phyloP scores from a whole-genome alignment of 2,329 filamentous ascomycete species.

The Aureobasidium sp. region DNA sequence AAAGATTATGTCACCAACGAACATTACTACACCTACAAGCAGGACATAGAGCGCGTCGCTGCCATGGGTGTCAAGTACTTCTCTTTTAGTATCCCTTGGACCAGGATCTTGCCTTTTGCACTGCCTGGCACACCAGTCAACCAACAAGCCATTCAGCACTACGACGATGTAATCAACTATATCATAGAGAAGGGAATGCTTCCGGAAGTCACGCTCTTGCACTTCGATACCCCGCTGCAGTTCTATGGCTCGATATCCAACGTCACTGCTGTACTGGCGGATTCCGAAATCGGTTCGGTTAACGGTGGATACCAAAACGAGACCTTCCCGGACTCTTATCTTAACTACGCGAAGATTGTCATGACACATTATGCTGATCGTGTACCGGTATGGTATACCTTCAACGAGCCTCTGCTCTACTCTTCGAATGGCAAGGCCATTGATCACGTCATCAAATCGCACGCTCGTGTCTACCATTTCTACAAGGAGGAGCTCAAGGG shows the following conservation, averaged over 20 bases:
- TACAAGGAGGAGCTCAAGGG: conserved; percentile 50
- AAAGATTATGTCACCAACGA: conserved; percentile 14
- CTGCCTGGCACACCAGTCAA: conserved; percentile 37
- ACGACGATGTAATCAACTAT: conserved; percentile 41
- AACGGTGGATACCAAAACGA: conserved; percentile 25
- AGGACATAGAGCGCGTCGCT: conserved; percentile 35
- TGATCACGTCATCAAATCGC: conserved; percentile 18
- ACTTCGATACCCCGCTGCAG: conserved; percentile 32
- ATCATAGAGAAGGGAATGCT: conserved; percentile 37
- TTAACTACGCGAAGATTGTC: conserved; percentile 32
- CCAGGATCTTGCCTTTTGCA: conserved; percentile 41
- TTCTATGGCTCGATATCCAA: background rate
- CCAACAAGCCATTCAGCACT: conserved; percentile 38
- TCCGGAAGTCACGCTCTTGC: conserved; percentile 41
- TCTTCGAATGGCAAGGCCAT: background rate
- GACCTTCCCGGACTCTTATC: conserved; percentile 28
- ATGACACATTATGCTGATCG: conserved; percentile 31
- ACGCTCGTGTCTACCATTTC: conserved; percentile 32
- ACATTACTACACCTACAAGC: conserved; percentile 46
- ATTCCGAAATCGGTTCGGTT: background rate
- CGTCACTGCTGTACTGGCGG: conserved; percentile 23
- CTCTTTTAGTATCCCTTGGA: conserved; percentile 41
- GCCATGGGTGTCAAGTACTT: conserved; percentile 28
- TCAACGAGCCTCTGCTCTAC: conserved; percentile 17
- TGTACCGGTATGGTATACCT: conserved; percentile 34